These are phyloP conservation scores for Arabidopsis arenosa DNA, from an alignment of 345 rosid genomes.

Conservation along the genomic window DNA sequence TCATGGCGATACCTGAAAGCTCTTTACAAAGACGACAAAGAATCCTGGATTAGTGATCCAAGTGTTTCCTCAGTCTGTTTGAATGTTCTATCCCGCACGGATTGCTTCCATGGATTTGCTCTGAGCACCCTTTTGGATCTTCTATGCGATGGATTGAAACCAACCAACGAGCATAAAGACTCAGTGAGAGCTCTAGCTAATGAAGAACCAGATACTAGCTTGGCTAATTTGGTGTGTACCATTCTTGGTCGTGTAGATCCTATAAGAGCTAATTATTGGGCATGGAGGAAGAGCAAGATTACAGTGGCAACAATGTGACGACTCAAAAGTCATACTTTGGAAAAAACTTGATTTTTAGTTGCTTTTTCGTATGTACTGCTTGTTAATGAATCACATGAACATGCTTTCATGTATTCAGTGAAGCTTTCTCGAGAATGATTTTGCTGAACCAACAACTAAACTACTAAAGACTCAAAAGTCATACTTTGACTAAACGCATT, in stretches of 20 bases:
- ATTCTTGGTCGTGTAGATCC: constrained; percentile 67
- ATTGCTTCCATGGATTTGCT: constrained; percentile 63
- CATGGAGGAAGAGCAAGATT: constrained; percentile 73
- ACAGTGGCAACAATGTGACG: constrained; percentile 30
- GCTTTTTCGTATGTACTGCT: background rate
- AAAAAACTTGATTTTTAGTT: background rate
- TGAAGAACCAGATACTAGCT: constrained; percentile 48
- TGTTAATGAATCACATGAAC: constrained; percentile 11
- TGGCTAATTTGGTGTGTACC: constrained; percentile 63
- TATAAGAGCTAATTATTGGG: constrained; percentile 79
- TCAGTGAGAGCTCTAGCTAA: constrained; percentile 56
- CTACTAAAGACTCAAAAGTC: background rate
- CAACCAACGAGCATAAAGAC: constrained; percentile 64
- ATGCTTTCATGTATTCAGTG: constrained; percentile 8
- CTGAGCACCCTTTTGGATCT: constrained; percentile 80
- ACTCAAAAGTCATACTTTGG: background rate
- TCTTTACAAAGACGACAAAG: constrained; percentile 64
- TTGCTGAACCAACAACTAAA: background rate
- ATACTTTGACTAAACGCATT: background rate
- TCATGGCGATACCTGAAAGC: constrained; percentile 90
- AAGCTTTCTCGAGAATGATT: background rate
- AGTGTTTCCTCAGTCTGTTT: constrained; percentile 68
- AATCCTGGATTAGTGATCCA: constrained; percentile 61
- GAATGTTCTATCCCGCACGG: constrained; percentile 52
- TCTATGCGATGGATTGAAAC: constrained; percentile 65